Evolutionary conservation across 2,329 filamentous ascomycete genomes (phyloP), one percentile per base, ranked within the genome.

Genomic region (Botrytis tulipae): DNA sequence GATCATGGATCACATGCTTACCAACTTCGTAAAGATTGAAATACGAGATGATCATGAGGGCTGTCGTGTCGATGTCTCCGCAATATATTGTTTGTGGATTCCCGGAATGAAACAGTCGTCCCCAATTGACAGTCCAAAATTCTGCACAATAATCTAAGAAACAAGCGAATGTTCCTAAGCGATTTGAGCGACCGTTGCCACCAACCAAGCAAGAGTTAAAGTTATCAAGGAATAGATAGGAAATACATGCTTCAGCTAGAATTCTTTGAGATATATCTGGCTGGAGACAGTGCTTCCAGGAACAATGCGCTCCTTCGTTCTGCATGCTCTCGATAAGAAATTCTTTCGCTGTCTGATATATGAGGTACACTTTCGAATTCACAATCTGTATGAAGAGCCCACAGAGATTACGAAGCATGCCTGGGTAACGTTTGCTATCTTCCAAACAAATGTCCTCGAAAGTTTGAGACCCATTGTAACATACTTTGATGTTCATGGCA

Each of bases 341-440:
- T 46, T 74, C 73, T 71, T 66, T 73, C 2, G 71, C 71, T 35
- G 73, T 74, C 60, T 74, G 73, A 48, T 74, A 66, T 48, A 73
- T 57, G n/a, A 73, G 71, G 20, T 74, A 74, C 16, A 73, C 63
- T 44, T 67, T 74, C 35, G 54, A 66, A 8, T 74, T 10, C 29
- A 46, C 60, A 22, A 73, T 9, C 5, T 32, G 61, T 59, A 74
- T 61, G 25, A 73, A 72, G 2, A 74, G 65, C 0, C 73, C 66
- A 32, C 73, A 74, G n/a, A 48, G 29, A 40, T 57, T 40, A 10
- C 71, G 59, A n/a, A 74, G 51, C n/a, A 42, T 72, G 0, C 14
- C 12, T 48, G 48, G 42, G 10, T 57, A 68, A 3, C 8, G 10
- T 7, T 46, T 3, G 6, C 20, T n/a, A 1, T 57, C 5, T 51